These are phyloP conservation scores for Neurospora sp. DNA, from an alignment of 495 filamentous ascomycete species.

Conservation along the genomic window DNA sequence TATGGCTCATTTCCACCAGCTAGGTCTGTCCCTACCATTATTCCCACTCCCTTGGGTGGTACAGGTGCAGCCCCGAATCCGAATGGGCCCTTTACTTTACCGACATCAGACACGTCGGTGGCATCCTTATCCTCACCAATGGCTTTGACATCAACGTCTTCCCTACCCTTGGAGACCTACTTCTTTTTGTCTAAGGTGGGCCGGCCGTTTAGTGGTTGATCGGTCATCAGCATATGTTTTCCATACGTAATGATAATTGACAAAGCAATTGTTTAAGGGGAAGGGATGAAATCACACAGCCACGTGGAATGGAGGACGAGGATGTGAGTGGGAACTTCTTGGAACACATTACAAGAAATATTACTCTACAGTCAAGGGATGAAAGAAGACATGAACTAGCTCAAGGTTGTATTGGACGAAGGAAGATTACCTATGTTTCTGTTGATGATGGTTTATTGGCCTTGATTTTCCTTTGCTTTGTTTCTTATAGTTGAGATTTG, in stretches of 20 bases:
- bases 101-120: not conserved
- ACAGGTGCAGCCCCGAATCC: not conserved
- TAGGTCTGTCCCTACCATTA: not conserved
- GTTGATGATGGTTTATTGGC: not conserved
- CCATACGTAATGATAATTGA: not conserved
- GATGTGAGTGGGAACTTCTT: not conserved
- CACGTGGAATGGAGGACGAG: not conserved
- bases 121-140: not conserved
- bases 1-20: not conserved
- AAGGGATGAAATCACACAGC: not conserved
- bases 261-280: not conserved
- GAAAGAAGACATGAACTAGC: not conserved
- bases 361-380: not conserved
- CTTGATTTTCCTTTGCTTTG: not conserved
- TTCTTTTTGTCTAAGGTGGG: not conserved
- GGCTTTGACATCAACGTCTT: not conserved
- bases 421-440: not conserved
- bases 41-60: not conserved
- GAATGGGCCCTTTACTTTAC: not conserved
- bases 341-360: not conserved
- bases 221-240: not conserved
- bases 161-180: not conserved
- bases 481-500: not conserved
- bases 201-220: not conserved
- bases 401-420: not conserved